Evolutionary conservation across 495 filamentous ascomycete genomes (phyloP), one percentile per base, ranked within the genome.

Genomic region (Lichina pygmaea): DNA sequence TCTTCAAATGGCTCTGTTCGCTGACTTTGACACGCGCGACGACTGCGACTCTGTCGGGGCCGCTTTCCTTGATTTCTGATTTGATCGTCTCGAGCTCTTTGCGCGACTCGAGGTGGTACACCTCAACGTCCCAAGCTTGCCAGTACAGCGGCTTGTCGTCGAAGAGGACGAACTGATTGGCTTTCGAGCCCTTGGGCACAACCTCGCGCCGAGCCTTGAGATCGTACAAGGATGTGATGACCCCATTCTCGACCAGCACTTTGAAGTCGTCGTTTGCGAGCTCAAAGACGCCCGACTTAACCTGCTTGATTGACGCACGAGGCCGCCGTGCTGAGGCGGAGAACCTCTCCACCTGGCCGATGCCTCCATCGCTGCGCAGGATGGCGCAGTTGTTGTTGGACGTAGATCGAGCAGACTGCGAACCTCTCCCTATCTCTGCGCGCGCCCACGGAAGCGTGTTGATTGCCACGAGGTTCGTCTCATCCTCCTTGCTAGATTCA

Each of bases 81-180:
- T 71, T 64, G 42, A 70, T 63, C 17, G 71, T 65, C 0, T 63
- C 54, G 6, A 97, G 63, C 52, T 81, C 81, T 51, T 79, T 71
- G 43, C 89, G 74, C 0, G 83, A 86, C 46, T 85, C 78, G 17
- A 93, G 70, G 49, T 95, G 89, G 63, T 78, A 97, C 41, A 95
- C 83, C 57, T 97, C 89, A 33, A 93, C 85, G 59, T 97, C 89
- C 89, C 89, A 97, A 1, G 86, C 89, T 62, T 97, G 86, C 89
- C 89, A 97, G 62, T 93, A 92, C 15, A 95, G 68, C 13, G 89
- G 89, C 61, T 95, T 94, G 60, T 97, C 89, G 55, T 97, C 89
- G 56, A 91, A 94, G 44, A 95, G 78, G 48, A 97, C 85, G 7
- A 93, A 67, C 54, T 94, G 86, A 44, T 85, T 86, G 41, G 81